phyloP scores from a whole-genome alignment of 306 rosid species.

The Cucurbita ficifolia region DNA sequence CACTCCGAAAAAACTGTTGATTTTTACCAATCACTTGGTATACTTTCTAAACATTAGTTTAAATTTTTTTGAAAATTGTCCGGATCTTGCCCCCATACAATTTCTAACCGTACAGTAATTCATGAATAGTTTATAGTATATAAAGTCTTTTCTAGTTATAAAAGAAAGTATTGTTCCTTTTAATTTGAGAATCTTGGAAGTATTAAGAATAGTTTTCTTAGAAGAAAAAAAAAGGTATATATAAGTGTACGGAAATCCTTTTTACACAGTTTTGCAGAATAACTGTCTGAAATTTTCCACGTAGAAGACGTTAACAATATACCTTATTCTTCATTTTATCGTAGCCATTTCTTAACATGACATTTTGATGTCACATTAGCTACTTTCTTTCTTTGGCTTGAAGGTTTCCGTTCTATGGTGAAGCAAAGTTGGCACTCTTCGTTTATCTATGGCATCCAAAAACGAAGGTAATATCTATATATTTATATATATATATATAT shows the following conservation, averaged over 20 bases:
- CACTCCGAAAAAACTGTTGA: neutral
- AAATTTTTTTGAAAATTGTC: neutral
- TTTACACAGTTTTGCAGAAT: neutral
- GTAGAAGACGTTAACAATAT: neutral
- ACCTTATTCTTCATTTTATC: neutral
- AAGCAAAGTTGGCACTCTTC: slow-evolving; percentile 74
- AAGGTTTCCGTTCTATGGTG: slow-evolving; percentile 91
- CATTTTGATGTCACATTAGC: neutral
- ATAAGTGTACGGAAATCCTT: neutral
- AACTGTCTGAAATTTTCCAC: neutral
- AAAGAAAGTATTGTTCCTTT: too few species aligned
- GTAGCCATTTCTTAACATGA: neutral
- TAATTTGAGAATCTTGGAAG: neutral
- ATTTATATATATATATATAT: too few species aligned
- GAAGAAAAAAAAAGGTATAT: neutral
- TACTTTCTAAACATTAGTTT: too few species aligned
- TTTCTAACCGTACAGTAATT: too few species aligned
- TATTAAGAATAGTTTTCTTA: neutral
- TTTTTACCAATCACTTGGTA: too few species aligned
- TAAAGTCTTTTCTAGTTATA: too few species aligned
- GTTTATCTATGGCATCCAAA: slow-evolving; percentile 79
- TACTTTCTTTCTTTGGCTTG: slow-evolving; percentile 6
- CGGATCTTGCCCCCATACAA: neutral
- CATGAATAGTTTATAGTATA: too few species aligned
- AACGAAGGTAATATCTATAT: slow-evolving; percentile 53